A percentile compares a stretch with the other conserved stretches of the same genome.
Evolutionary conservation across 1,284 basidiomycete species (phyloP).

Genomic region (Sanghuangporus baumii): DNA sequence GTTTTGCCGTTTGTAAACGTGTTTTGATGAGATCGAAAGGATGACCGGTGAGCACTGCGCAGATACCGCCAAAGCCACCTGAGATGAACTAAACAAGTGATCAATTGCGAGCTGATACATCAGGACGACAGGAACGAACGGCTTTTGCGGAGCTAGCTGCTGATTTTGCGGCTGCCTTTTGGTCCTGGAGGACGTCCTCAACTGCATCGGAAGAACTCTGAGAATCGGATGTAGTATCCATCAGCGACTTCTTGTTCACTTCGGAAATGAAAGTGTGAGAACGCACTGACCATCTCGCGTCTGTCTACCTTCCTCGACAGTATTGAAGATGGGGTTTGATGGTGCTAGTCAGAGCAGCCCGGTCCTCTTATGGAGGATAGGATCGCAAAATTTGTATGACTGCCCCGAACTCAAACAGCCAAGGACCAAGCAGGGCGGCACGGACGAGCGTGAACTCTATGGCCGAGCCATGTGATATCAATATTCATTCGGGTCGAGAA

Average conservation of each 20-base stretch:
- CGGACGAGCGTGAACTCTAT: not conserved
- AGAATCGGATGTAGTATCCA: not conserved
- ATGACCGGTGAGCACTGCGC: conserved; percentile 63
- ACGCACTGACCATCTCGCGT: not conserved
- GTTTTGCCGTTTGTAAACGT: conserved; percentile 87
- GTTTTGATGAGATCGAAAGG: conserved; percentile 98
- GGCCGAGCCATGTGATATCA: not conserved
- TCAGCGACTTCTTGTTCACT: not conserved
- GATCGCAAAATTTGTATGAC: not conserved
- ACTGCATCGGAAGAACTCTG: conserved; percentile 16
- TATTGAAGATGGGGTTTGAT: not conserved
- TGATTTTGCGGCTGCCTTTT: conserved; percentile 9
- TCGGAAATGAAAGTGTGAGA: not conserved
- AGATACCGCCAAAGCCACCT: conserved; percentile 56
- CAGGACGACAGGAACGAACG: not conserved
- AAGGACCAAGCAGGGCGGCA: not conserved
- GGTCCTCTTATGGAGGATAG: not conserved
- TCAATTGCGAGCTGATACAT: not conserved
- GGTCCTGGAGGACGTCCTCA: conserved; percentile 11
- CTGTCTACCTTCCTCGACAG: not conserved
- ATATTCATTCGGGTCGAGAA: not conserved
- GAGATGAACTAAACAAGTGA: conserved; percentile 32
- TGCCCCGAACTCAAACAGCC: not conserved
- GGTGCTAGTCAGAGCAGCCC: not conserved
- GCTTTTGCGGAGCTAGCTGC: conserved; percentile 16